Evolutionary conservation across 352 stramenopile species (phyloP).

Genomic region (Phytopythium mirpurense): DNA sequence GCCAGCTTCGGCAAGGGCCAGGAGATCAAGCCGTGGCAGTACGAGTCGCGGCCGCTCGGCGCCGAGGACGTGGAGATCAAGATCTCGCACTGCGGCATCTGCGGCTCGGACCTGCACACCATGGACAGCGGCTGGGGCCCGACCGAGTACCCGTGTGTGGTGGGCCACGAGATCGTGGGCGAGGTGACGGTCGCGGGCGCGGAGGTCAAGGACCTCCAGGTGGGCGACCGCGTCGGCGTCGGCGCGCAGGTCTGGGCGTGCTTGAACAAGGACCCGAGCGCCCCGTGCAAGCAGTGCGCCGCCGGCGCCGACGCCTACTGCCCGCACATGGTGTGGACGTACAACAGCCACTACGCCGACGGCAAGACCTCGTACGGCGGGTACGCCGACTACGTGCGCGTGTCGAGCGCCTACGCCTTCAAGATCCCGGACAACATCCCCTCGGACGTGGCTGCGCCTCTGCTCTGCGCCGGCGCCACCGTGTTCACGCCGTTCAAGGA

Average conservation of each 20-base stretch:
- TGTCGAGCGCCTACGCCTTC: slow-evolving; percentile 56
- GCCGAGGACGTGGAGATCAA: slow-evolving; percentile 49
- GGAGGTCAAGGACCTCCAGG: slow-evolving; percentile 51
- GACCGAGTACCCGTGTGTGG: slow-evolving; percentile 34
- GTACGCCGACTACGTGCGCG: slow-evolving; percentile 69
- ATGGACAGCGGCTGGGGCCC: slow-evolving; percentile 42
- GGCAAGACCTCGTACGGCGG: slow-evolving; percentile 38
- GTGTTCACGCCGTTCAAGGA: slow-evolving; percentile 69
- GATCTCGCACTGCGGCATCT: slow-evolving; percentile 60
- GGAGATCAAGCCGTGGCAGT: slow-evolving; percentile 31
- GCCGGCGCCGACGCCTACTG: slow-evolving; percentile 61
- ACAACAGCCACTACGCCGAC: slow-evolving; percentile 46
- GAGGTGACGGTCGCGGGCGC: slow-evolving; percentile 28
- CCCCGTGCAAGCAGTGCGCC: slow-evolving; percentile 53
- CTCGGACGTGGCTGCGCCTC: slow-evolving; percentile 42
- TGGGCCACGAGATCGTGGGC: slow-evolving; percentile 54
- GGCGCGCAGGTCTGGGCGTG: slow-evolving; percentile 72
- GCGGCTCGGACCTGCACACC: slow-evolving; percentile 48
- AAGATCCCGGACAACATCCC: slow-evolving; percentile 65
- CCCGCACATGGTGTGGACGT: slow-evolving; percentile 30
- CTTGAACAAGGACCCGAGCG: slow-evolving; percentile 41
- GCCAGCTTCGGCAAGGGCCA: slow-evolving; percentile 30
- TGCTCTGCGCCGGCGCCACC: slow-evolving; percentile 86
- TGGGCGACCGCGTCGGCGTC: slow-evolving; percentile 76
- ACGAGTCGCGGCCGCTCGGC: slow-evolving; percentile 38